A percentile compares a stretch with the other conserved stretches of the same genome.
phyloP scores from a whole-genome alignment of 176 grass and related monocot genomes.

The Raddia guianensis region DNA sequence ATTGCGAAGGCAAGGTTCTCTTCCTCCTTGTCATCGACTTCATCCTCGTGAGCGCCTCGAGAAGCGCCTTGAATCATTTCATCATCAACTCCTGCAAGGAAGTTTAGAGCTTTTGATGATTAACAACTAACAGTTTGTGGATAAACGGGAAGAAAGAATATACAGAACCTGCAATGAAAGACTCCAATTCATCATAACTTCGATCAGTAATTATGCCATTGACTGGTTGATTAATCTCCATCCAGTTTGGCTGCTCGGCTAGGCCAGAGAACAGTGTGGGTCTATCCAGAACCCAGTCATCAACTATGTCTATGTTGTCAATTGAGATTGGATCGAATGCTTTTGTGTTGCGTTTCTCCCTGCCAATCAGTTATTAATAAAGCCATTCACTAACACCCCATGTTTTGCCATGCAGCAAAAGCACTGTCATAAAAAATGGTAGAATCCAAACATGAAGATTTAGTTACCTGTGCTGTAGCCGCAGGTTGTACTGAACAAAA shows the following conservation, averaged over 20 bases:
- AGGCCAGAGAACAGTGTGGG: slow-evolving; percentile 40
- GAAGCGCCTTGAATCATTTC: slow-evolving; percentile 78
- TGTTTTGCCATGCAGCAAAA: background rate
- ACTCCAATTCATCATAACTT: slow-evolving; percentile 72
- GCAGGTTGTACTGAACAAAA: slow-evolving; percentile 90
- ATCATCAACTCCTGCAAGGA: slow-evolving; percentile 69
- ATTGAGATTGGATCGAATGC: slow-evolving; percentile 78
- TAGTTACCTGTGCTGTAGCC: slow-evolving; percentile 76
- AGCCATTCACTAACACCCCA: background rate
- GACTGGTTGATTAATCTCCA: slow-evolving; percentile 63
- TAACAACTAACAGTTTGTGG: slow-evolving; percentile 1
- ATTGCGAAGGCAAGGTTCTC: slow-evolving; percentile 19
- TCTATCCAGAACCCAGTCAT: slow-evolving; percentile 86
- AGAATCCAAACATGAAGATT: slow-evolving; percentile 7
- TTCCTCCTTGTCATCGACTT: slow-evolving; percentile 34
- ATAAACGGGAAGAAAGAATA: slow-evolving; percentile 21
- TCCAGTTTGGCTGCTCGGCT: slow-evolving; percentile 68
- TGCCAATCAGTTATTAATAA: slow-evolving; percentile 38
- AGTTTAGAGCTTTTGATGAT: slow-evolving; percentile 17
- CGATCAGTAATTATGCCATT: slow-evolving; percentile 30
- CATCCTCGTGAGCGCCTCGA: slow-evolving; percentile 51
- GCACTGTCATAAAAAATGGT: background rate
- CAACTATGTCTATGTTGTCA: slow-evolving; percentile 72
- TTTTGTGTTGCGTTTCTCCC: slow-evolving; percentile 59
- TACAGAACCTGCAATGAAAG: slow-evolving; percentile 70